Base-by-base conservation (phyloP, 306 rosid species). In the Trifolium subterraneum region DNA sequence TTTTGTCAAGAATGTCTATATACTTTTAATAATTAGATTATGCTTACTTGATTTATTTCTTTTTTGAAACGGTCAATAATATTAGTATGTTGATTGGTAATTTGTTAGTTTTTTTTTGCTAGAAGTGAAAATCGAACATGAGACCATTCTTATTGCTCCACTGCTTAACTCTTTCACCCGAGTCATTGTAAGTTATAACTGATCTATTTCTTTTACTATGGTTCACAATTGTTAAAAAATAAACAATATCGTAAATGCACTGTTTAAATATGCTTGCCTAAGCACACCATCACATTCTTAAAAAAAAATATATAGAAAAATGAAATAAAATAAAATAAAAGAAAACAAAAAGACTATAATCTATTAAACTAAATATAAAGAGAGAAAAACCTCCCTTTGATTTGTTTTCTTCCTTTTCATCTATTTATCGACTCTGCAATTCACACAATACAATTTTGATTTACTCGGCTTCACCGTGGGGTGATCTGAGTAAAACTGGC, bases 381-480 rank as follows among this genome's bases (percentile, higher is more conserved):
- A 13, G 48, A n/a, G 41, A 38, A 33, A 13, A 10, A 18, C 72
- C 73, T 59, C 41, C 50, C 47, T 47, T 33, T 54, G 39, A 63
- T 52, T 47, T 1, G 23, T 20, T 51, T 66, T 19, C 6, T 22
- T 22, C 4, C 5, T 59, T 71, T 59, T 47, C 39, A 33, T 22
- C 61, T 64, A 42, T 14, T 35, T 54, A 63, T 67, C 56, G 65
- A 78, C 71, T 68, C 19, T 6, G 48, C 50, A 64, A 68, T 60
- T 56, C 38, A 73, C 80, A 67, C 72, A 66, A 3, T 8, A 25
- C n/a, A 59, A 66, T 41, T 38, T 39, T 60, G 29, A 48, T 68
- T 10, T 18, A 29, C n/a, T n/a, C n/a, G 20, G 81, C 84, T 78
- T 92, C 86, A 90, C 77, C 98, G 78, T 8, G 97, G 97, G 19